Evolutionary conservation across 345 rosid species (phyloP).

Genomic region (Carallia brachiata): DNA sequence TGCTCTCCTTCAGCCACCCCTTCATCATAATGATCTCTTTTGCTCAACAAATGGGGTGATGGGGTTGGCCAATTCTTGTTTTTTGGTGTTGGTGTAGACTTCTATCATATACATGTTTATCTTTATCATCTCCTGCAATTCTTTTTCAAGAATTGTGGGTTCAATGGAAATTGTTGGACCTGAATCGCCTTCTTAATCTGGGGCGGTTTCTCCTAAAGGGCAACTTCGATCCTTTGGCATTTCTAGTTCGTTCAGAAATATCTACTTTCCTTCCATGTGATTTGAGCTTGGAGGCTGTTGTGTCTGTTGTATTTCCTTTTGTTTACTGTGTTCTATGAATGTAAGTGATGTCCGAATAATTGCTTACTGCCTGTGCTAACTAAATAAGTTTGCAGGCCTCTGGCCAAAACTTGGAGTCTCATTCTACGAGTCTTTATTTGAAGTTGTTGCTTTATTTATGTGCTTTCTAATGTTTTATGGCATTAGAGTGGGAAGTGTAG

Average conservation of each 20-base stretch:
- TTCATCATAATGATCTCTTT: background rate
- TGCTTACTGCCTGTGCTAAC: background rate
- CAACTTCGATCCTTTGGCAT: constrained; percentile 69
- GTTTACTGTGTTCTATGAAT: background rate
- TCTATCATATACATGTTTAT: background rate
- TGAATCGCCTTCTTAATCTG: constrained; percentile 5
- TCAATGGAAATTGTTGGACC: constrained; percentile 4
- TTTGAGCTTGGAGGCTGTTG: constrained; percentile 12
- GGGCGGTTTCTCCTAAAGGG: constrained; percentile 39
- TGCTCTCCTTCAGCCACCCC: constrained; percentile 18
- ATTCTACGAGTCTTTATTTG: background rate
- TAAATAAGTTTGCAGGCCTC: background rate
- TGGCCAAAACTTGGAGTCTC: background rate
- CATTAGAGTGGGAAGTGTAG: no score
- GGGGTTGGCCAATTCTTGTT: constrained; percentile 1
- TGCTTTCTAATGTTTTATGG: background rate
- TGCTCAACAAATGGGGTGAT: background rate
- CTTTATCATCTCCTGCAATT: background rate
- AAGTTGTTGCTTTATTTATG: background rate
- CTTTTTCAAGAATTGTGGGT: background rate
- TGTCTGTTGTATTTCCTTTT: background rate
- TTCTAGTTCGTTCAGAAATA: constrained; percentile 17
- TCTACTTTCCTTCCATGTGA: constrained; percentile 4
- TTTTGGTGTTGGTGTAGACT: background rate
- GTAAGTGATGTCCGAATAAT: background rate